These are phyloP conservation scores for Penicillium soppii DNA, from an alignment of 495 filamentous ascomycete species.

Conservation along the genomic window DNA sequence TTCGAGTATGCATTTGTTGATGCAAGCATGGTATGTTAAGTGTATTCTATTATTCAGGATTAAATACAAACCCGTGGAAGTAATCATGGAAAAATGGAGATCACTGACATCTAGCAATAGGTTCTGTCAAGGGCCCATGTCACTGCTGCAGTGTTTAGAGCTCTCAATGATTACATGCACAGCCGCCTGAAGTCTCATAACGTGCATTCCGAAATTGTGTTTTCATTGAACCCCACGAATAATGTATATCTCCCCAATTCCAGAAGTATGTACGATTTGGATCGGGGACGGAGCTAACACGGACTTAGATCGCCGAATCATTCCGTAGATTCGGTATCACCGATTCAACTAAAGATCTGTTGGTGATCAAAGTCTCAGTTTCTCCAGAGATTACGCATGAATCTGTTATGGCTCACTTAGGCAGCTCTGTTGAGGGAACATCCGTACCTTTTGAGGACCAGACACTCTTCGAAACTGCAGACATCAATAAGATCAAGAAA, in stretches of 20 bases:
- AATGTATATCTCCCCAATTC: slow-evolving; percentile 57
- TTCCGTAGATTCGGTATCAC: slow-evolving; percentile 84
- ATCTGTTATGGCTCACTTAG: slow-evolving; percentile 62
- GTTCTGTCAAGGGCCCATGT: slow-evolving; percentile 69
- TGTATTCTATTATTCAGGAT: neutral
- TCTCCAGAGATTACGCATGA: slow-evolving; percentile 49
- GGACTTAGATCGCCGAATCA: slow-evolving; percentile 76
- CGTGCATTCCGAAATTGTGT: slow-evolving; percentile 91
- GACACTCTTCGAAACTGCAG: slow-evolving; percentile 53
- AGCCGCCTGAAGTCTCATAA: slow-evolving; percentile 73
- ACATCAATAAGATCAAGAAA: slow-evolving; percentile 72
- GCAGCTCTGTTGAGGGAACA: slow-evolving; percentile 58
- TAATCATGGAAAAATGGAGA: neutral
- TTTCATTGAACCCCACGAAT: slow-evolving; percentile 76
- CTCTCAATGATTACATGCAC: slow-evolving; percentile 63
- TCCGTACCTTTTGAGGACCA: slow-evolving; percentile 63
- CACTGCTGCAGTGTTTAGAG: slow-evolving; percentile 75
- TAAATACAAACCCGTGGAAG: too few relatives aligned
- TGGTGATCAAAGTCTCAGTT: slow-evolving; percentile 71
- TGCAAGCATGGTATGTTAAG: slow-evolving; percentile 58
- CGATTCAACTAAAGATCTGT: slow-evolving; percentile 63
- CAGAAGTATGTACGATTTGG: neutral
- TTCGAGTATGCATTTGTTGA: slow-evolving; percentile 96
- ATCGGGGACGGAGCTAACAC: slow-evolving; percentile 20
- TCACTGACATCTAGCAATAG: slow-evolving; percentile 30